These are phyloP conservation scores for Trichoderma parareesei DNA, from an alignment of 495 filamentous ascomycete species.

Conservation along the genomic window DNA sequence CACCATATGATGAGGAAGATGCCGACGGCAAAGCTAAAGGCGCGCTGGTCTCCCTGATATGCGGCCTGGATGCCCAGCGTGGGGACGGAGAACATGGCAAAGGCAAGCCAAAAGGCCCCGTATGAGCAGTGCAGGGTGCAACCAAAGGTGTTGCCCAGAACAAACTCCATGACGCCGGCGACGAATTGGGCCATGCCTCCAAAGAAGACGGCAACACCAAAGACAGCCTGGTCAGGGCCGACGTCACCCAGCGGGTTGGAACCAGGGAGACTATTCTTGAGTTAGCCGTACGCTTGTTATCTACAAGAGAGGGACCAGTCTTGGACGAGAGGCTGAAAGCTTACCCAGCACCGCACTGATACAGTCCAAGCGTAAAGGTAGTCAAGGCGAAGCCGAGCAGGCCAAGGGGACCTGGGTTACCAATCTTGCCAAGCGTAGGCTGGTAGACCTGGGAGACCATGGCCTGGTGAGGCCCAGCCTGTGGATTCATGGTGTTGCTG, in stretches of 20 bases:
- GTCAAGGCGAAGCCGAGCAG: slow-evolving; percentile 79
- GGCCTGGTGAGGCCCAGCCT: background rate
- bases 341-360: slow-evolving; percentile 60
- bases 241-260: slow-evolving; percentile 15
- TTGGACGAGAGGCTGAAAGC: background rate
- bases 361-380: slow-evolving; percentile 73
- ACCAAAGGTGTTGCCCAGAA: slow-evolving; percentile 86
- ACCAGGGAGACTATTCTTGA: slow-evolving; percentile 7
- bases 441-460: slow-evolving; percentile 11
- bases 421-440: slow-evolving; percentile 49
- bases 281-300: background rate
- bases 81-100: slow-evolving; percentile 73
- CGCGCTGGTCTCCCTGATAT: slow-evolving; percentile 27
- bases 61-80: slow-evolving; percentile 45
- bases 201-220: slow-evolving; percentile 27
- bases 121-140: slow-evolving; percentile 85
- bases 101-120: slow-evolving; percentile 86
- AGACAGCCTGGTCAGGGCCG: slow-evolving; percentile 14
- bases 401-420: slow-evolving; percentile 70
- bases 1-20: slow-evolving; percentile 79
- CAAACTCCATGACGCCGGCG: slow-evolving; percentile 66
- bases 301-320: background rate
- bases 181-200: slow-evolving; percentile 30
- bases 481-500: background rate
- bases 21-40: slow-evolving; percentile 52